Evolutionary conservation across 345 rosid genomes (phyloP), one percentile per base, ranked within the genome.

Genomic region (Aquilaria sinensis): DNA sequence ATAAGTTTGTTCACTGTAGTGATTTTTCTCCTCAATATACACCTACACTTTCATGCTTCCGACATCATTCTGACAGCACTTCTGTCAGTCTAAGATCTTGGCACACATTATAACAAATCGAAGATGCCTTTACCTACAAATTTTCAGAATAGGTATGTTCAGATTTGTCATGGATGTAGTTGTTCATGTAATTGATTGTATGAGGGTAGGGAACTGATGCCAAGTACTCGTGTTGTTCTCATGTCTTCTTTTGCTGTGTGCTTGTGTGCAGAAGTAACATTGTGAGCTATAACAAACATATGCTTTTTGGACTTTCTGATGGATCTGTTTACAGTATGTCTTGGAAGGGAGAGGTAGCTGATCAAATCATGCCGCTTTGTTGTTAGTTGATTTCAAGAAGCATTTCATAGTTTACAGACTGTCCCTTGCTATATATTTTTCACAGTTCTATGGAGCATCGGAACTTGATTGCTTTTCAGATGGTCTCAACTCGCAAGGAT

Each of bases 311-410:
- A 65, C 97, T 93, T 67, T 88, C 97, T 45, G 75, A 83, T 73
- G 98, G 98, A 69, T 84, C 81, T 69, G 72, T 93, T 49, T 87
- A 83, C 70, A 79, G 85, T 62, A 81, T 90, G 61, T 93, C 98
- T 30, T 93, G 98, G 98, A 93, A 90, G 72, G 98, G 96, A 59
- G 97, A 93, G 98, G 98, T 93, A 87, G 74, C 69, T 31, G 23
- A 23, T 23, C 43, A 57, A 56, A 50, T 37, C 43, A 37, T 37
- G 43, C 43, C 43, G 5, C 43, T 37, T 37, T 37, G 7, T 23
- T 23, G 23, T 23, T 23, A 23, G 23, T 23, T 23, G 23, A 23
- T 23, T 23, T 23, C 23, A 37, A 37, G 8, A 37, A 37, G 43
- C 8, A 0, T 37, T 37, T 37, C 43, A 37, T 37, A 11, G 11